Conservation (phyloP, 257 asterid genomes). For the Nicotiana undulata region DNA sequence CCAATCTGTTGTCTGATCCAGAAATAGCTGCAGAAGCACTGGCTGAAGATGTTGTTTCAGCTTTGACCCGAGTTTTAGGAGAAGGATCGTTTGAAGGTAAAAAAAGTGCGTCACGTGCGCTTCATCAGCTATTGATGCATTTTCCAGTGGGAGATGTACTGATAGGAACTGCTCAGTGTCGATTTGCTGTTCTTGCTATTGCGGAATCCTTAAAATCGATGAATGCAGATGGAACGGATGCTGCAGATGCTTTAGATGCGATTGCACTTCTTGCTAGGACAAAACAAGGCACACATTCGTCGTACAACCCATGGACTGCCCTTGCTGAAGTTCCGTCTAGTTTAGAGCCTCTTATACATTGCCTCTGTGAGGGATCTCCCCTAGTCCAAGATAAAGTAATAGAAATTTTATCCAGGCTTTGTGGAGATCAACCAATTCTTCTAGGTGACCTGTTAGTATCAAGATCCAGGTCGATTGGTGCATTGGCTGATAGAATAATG, state of each 20-base stretch:
- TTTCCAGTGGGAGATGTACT: conserved; percentile 69
- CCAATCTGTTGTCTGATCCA: conserved; percentile 61
- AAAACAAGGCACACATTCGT: conserved; percentile 40
- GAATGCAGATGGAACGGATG: conserved; percentile 54
- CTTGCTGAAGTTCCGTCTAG: conserved; percentile 57
- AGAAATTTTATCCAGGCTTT: conserved; percentile 66
- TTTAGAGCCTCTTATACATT: conserved; percentile 52
- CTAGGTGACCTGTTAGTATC: conserved; percentile 48
- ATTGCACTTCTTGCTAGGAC: conserved; percentile 45
- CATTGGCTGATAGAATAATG: conserved; percentile 59
- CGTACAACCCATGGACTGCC: conserved; percentile 38
- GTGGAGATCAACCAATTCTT: conserved; percentile 54
- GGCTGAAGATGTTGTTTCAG: conserved; percentile 73
- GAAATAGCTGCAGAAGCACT: conserved; percentile 73
- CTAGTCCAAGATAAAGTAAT: conserved; percentile 57
- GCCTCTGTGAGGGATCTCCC: conserved; percentile 65
- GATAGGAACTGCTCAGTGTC: conserved; percentile 50
- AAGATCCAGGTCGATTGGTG: conserved; percentile 43
- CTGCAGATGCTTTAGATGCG: conserved; percentile 53
- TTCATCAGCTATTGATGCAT: conserved; percentile 62
- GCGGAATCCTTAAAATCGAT: conserved; percentile 59
- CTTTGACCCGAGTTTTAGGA: conserved; percentile 60
- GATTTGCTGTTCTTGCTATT: conserved; percentile 52
- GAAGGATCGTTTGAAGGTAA: conserved; percentile 75
- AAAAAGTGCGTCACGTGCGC: conserved; percentile 68